A percentile compares a stretch with the other conserved stretches of the same genome.
phyloP scores from a whole-genome alignment of 108 stramenopile genomes.

The Fistulifera solaris region DNA sequence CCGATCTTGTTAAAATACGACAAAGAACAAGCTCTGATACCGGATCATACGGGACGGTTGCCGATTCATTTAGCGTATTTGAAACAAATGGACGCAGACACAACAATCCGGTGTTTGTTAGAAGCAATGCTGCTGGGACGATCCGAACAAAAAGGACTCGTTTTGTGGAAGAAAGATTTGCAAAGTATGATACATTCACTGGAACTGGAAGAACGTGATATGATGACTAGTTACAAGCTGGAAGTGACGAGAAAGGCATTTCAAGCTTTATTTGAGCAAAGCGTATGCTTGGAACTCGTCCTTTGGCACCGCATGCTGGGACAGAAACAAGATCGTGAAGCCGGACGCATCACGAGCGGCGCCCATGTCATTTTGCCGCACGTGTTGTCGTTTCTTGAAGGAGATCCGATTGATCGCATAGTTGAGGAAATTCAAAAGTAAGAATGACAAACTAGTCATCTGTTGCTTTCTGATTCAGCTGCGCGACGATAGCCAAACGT shows the following conservation, averaged over 20 bases:
- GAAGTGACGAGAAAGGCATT: constrained; percentile 35
- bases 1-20: constrained; percentile 28
- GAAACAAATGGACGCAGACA: constrained; percentile 22
- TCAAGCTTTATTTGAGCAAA: constrained; percentile 25
- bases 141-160: constrained; percentile 35
- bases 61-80: constrained; percentile 50
- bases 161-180: constrained; percentile 43
- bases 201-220: constrained; percentile 42
- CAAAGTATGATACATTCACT: constrained; percentile 23
- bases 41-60: constrained; percentile 39
- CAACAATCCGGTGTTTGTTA: constrained; percentile 21
- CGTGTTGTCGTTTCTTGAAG: constrained; percentile 47
- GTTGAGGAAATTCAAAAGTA: constrained; percentile 24
- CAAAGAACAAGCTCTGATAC: constrained; percentile 29
- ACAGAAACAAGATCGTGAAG: constrained; percentile 7
- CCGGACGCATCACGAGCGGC: constrained; percentile 33
- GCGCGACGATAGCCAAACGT: no score
- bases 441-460: no score
- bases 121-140: constrained; percentile 40
- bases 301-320: constrained; percentile 45
- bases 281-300: constrained; percentile 36
- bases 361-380: constrained; percentile 50
- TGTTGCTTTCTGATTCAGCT: no score
- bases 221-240: constrained; percentile 43
- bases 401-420: constrained; percentile 31